Base-by-base conservation (phyloP, 176 grass and related monocot species). In the Zea luxurians region DNA sequence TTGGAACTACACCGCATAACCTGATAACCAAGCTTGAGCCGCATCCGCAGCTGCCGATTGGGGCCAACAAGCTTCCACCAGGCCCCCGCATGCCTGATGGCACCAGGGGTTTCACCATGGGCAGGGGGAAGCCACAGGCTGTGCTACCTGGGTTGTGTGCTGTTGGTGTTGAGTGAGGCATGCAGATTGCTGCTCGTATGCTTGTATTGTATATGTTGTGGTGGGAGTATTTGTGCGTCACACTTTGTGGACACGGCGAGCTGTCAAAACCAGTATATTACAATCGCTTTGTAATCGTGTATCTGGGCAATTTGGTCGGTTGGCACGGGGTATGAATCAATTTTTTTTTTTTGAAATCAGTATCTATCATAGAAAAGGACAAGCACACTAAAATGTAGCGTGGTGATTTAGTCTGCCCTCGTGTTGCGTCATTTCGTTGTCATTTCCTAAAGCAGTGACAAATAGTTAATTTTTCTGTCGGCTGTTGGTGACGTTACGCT, bases 31-130 rank as follows among this genome's bases (percentile, higher is more conserved):
- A 85, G n/a, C 18, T 59, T 2, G 87, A 89, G 49, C 87, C 77
- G 70, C 62, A 80, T 1, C 50, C 7, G 40, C 83, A 85, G 63
- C 84, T 65, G 64, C 77, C 48, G n/a, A 75, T 77, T 7, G 81
- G 84, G 37, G 74, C 88, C 46, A 79, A 52, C 38, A 98, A 94
- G 60, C 91, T 80, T 38, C 91, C 91, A 63, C 95, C 88, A 7
- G 91, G 95, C 1, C 91, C 95, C 6, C 91, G 85, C 54, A 98
- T 98, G 95, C 89, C 95, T 34, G 92, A 98, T 61, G 95, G 92
- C 76, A 98, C 91, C 0, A 91, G 87, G 27, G 95, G 95, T 84
- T 98, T 98, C 43, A 47, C 85, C 11, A 76, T 98, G 60, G 91
- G 95, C 74, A 81, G 95, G 43, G 95, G 95, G 13, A 98, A 90